These are phyloP conservation scores for Poronia punctata DNA, from an alignment of 495 filamentous ascomycete genomes.

Conservation along the genomic window DNA sequence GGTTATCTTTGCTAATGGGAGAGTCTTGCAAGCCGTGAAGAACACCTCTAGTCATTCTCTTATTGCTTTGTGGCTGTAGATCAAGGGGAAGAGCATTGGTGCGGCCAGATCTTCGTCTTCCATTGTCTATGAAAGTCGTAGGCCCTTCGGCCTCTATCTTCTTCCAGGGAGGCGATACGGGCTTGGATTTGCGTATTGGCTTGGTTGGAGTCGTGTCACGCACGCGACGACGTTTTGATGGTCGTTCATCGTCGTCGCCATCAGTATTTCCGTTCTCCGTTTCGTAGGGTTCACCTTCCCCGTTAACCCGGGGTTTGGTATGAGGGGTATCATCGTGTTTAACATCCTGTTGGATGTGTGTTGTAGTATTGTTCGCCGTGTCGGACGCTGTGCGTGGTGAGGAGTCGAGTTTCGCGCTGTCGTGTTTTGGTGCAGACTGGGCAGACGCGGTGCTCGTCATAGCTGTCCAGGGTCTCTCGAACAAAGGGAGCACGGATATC, in stretches of 20 bases:
- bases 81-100: conserved; percentile 70
- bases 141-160: conserved; percentile 79
- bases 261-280: conserved; percentile 9
- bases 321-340: conserved; percentile 3
- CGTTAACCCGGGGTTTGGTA: too few species aligned
- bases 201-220: conserved; percentile 33
- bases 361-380: conserved; percentile 4
- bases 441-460: conserved; percentile 47
- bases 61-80: conserved; percentile 58
- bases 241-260: conserved; percentile 38
- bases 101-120: conserved; percentile 77
- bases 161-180: conserved; percentile 87
- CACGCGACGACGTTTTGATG: conserved; percentile 69
- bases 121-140: conserved; percentile 73
- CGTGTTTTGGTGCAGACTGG: conserved; percentile 36
- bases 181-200: conserved; percentile 35
- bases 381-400: background rate
- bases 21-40: conserved; percentile 24
- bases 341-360: conserved; percentile 9
- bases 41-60: conserved; percentile 44
- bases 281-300: too few species aligned
- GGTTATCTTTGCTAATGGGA: conserved; percentile 16
- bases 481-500: conserved; percentile 48
- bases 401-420: conserved; percentile 22
- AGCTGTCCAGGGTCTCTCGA: conserved; percentile 35